A percentile compares a stretch with the other conserved stretches of the same genome.
These are phyloP conservation scores for Alternaria brassicicola DNA, from an alignment of 2,329 filamentous ascomycete species.

Conservation along the genomic window DNA sequence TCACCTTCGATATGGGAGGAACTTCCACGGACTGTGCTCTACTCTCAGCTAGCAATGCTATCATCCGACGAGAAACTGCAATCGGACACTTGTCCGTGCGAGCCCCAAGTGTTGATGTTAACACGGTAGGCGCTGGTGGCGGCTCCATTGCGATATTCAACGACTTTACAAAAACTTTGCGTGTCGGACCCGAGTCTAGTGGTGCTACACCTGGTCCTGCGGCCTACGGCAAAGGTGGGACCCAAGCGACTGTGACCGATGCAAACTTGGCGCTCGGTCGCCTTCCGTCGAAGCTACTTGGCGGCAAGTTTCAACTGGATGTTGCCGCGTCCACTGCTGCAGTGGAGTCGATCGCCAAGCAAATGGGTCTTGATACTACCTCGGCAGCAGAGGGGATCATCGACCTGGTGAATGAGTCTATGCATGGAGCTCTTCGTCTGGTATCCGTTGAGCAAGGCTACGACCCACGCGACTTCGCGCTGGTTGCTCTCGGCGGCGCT, in stretches of 20 bases:
- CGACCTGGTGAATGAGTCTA: constrained; percentile 58
- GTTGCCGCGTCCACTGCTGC: constrained; percentile 51
- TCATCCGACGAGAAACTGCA: constrained; percentile 55
- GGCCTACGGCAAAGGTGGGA: constrained; percentile 57
- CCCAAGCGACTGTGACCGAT: constrained; percentile 56
- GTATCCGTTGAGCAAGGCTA: constrained; percentile 61
- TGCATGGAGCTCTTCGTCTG: constrained; percentile 58
- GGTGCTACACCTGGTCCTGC: constrained; percentile 58
- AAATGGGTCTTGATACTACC: constrained; percentile 53
- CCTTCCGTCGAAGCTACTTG: constrained; percentile 54
- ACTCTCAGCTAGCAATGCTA: constrained; percentile 52
- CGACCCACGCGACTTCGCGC: constrained; percentile 58
- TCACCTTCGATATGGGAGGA: constrained; percentile 60
- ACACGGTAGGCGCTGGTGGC: constrained; percentile 58
- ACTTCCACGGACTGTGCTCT: constrained; percentile 58
- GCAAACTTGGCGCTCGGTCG: constrained; percentile 58
- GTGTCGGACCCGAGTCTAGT: constrained; percentile 60
- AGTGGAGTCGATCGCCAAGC: constrained; percentile 52
- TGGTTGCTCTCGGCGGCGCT: constrained; percentile 59
- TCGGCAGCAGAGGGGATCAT: constrained; percentile 58
- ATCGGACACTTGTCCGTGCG: constrained; percentile 54
- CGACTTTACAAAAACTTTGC: constrained; percentile 55
- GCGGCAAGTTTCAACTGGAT: constrained; percentile 55
- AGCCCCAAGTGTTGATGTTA: constrained; percentile 57
- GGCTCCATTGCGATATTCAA: constrained; percentile 58